Evolutionary conservation across 2,329 filamentous ascomycete genomes (phyloP).

Genomic region (Aspergillus amoenus): DNA sequence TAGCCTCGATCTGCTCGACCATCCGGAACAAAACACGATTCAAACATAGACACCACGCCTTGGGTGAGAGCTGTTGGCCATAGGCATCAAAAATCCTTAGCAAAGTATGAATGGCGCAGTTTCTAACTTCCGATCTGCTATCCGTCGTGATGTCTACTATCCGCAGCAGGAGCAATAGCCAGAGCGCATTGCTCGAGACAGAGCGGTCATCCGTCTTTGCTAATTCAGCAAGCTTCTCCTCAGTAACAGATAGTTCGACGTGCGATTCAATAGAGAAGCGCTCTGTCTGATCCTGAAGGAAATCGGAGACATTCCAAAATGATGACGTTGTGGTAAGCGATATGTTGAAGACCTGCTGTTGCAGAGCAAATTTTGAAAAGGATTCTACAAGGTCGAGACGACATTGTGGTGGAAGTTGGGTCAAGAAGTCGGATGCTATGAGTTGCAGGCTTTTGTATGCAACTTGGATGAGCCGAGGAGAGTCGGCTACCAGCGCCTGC

Average conservation of each 20-base stretch:
- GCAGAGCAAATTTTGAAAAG: conserved; percentile 82
- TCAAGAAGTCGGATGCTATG: conserved; percentile 90
- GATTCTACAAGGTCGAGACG: conserved; percentile 80
- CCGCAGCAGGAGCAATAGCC: conserved; percentile 37
- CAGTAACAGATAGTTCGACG: conserved; percentile 49
- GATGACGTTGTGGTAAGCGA: conserved; percentile 92
- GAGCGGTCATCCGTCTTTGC: conserved; percentile 60
- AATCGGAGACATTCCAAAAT: conserved; percentile 94
- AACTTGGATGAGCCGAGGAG: conserved; percentile 74
- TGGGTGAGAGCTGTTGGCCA: conserved; percentile 72
- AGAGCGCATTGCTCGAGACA: conserved; percentile 50
- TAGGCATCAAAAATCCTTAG: conserved; percentile 91
- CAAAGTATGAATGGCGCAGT: conserved; percentile 81
- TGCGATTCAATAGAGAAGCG: conserved; percentile 38
- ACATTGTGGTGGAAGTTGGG: conserved; percentile 68
- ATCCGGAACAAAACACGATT: conserved; percentile 78
- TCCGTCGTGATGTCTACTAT: conserved; percentile 44
- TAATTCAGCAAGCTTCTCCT: conserved; percentile 57
- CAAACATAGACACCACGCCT: conserved; percentile 81
- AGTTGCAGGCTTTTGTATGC: conserved; percentile 89
- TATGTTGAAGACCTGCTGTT: conserved; percentile 91
- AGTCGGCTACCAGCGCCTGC: conserved; percentile 41
- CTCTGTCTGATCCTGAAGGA: conserved; percentile 59
- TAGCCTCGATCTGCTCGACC: conserved; percentile 65
- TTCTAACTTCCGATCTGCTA: conserved; percentile 39